phyloP scores from a whole-genome alignment of 202 grass and related monocot genomes.

The Brachypodium distachyon region DNA sequence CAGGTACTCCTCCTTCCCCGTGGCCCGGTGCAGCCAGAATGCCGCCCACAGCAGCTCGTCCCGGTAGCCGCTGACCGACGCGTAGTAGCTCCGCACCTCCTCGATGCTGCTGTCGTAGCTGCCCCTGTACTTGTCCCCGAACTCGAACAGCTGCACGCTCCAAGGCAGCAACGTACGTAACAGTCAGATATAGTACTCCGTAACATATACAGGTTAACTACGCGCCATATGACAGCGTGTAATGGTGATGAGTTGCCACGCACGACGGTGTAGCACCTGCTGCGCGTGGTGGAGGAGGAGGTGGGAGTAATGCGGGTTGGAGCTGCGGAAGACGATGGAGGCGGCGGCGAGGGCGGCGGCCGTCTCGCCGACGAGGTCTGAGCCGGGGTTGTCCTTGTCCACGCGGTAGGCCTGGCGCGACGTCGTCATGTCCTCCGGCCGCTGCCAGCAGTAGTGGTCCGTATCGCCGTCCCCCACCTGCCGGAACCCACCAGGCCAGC shows the following conservation, averaged over 20 bases:
- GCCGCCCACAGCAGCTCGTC: constrained; percentile 96
- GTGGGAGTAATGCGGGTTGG: constrained; percentile 61
- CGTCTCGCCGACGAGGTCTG: constrained; percentile 75
- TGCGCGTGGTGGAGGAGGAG: constrained; percentile 77
- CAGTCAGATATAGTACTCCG: too few relatives aligned
- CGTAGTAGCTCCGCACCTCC: constrained; percentile 70
- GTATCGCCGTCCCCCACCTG: constrained; percentile 92
- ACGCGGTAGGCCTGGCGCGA: constrained; percentile 82
- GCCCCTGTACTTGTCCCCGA: constrained; percentile 56
- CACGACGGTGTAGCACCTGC: constrained; percentile 21
- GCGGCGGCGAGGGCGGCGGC: constrained; percentile 73
- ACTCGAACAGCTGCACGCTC: constrained; percentile 76
- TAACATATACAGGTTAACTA: background rate
- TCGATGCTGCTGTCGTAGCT: constrained; percentile 62
- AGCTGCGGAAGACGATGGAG: constrained; percentile 59
- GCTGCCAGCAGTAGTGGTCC: constrained; percentile 98
- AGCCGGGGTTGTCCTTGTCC: constrained; percentile 71
- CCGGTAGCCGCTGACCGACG: constrained; percentile 74
- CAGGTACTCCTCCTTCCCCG: constrained; percentile 42
- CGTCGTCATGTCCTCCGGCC: constrained; percentile 99
- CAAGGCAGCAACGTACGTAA: background rate
- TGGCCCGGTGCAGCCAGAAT: constrained; percentile 88
- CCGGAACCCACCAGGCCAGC: background rate
- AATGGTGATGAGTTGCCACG: background rate
- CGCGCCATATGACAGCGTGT: too few relatives aligned